Evolutionary conservation across 495 filamentous ascomycete species (phyloP), one percentile per base, ranked within the genome.

Genomic region (Choiromyces venosus): DNA sequence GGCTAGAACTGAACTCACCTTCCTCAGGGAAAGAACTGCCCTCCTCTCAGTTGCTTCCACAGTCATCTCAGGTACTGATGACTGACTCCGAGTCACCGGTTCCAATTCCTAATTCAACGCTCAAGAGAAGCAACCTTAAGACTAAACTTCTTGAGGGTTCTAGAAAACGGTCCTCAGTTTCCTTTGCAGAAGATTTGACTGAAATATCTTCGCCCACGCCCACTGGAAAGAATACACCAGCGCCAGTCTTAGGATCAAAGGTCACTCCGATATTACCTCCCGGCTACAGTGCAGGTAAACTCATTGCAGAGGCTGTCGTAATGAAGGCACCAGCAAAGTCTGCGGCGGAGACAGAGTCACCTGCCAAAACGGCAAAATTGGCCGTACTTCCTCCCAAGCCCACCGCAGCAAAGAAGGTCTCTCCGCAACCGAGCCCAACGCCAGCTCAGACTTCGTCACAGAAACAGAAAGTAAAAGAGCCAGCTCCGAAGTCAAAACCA

Each of bases 221-320:
- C 37, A 19, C 37, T 56, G 42, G 52, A 61, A 61, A 61, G 12
- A 12, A 61, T 61, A 61, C 64, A 35, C 33, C 61, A 35, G 4
- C n/a, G 37, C 66, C 71, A 16, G 65, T 18, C 16, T 61, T 33
- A 33, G 25, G 52, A 61, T 33, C 38, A 33, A 80, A 76, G n/a
- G 40, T 61, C 42, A 80, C 78, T 7, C 78, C 78, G 1, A 80
- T 80, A 69, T 67, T 79, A 19, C 75, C 75, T 40, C 75, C 75
- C 18, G 75, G 74, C 64, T 77, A 40, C 19, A 38, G 65, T 10
- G 52, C 38, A 38, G 67, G 38, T 33, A 71, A 39, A n/a, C 74
- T 61, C 4, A 5, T 61, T 33, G 52, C 12, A 18, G 52, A 61
- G 18, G 52, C 52, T 33, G 52, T 61, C 12, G 25, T 61, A 61